Conservation (phyloP, 805 yeast species). For the Yarrowia osloensis region DNA sequence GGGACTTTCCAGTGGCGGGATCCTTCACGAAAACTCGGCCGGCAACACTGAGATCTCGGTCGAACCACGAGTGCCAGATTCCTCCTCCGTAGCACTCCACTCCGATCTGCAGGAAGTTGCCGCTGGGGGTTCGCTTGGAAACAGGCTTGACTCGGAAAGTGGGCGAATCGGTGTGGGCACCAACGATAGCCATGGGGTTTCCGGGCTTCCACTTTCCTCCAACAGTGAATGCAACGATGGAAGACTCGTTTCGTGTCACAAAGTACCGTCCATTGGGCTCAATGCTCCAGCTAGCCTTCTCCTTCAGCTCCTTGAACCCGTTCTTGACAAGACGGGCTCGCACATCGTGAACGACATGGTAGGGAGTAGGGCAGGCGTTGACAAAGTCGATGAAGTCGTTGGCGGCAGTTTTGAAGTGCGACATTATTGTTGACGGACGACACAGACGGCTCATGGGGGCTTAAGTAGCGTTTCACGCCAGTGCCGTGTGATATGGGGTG, state of each 20-base stretch:
- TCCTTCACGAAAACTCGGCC: constrained; percentile 80
- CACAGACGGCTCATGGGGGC: constrained; percentile 24
- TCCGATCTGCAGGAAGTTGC: constrained; percentile 82
- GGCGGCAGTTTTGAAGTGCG: constrained; percentile 24
- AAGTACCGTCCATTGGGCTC: constrained; percentile 66
- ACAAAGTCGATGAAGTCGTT: constrained; percentile 71
- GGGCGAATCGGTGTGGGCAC: constrained; percentile 97
- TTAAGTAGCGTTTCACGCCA: background rate
- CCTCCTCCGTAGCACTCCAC: constrained; percentile 97
- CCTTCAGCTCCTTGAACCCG: constrained; percentile 77
- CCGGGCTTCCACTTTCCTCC: constrained; percentile 76
- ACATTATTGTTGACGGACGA: constrained; percentile 13
- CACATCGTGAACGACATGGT: constrained; percentile 79
- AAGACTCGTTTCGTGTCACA: constrained; percentile 87
- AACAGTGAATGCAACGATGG: constrained; percentile 82
- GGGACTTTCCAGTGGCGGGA: constrained; percentile 49
- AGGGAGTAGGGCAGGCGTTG: constrained; percentile 88
- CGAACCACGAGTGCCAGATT: constrained; percentile 96
- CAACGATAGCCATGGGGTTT: constrained; percentile 82
- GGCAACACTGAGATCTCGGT: constrained; percentile 86
- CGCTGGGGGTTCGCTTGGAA: constrained; percentile 59
- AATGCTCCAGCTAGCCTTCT: constrained; percentile 70
- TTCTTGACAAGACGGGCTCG: constrained; percentile 54
- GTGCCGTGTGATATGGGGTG: constrained; percentile 30
- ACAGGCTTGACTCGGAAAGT: constrained; percentile 87